Conservation (phyloP, 2,329 filamentous ascomycete species). For the Penicillium hordei region DNA sequence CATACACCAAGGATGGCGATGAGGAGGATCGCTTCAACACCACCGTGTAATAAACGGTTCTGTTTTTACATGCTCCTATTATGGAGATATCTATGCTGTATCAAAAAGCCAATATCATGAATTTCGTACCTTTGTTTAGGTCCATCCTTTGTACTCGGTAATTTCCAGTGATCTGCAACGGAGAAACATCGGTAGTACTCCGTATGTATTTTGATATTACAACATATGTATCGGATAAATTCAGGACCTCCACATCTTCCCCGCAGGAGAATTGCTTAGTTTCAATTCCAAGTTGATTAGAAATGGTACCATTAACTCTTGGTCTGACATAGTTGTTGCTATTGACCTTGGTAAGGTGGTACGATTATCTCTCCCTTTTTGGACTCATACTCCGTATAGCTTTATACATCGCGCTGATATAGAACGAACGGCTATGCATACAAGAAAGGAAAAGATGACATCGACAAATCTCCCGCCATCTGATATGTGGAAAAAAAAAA, state of each 20-base stretch:
- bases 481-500: slow-evolving; percentile 27
- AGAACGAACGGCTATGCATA: background rate
- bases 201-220: background rate
- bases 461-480: slow-evolving; percentile 4
- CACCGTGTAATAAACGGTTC: slow-evolving; percentile 45
- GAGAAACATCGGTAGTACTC: slow-evolving; percentile 16
- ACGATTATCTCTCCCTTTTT: background rate
- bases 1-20: slow-evolving; percentile 46
- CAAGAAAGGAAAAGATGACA: background rate
- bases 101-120: slow-evolving; percentile 20
- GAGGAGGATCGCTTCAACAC: slow-evolving; percentile 50
- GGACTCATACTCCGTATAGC: background rate
- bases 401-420: background rate
- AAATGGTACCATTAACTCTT: background rate
- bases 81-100: slow-evolving; percentile 13
- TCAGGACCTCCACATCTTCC: slow-evolving; percentile 6
- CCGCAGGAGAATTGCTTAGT: slow-evolving; percentile 14
- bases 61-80: slow-evolving; percentile 4
- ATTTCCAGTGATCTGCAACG: slow-evolving; percentile 9
- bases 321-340: background rate
- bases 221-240: slow-evolving; percentile 17
- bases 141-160: background rate
- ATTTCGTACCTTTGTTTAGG: slow-evolving; percentile 4
- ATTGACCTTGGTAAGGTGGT: background rate
- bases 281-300: background rate